Evolutionary conservation across 2,329 filamentous ascomycete species (phyloP).

Genomic region (Seiridium unicorne): DNA sequence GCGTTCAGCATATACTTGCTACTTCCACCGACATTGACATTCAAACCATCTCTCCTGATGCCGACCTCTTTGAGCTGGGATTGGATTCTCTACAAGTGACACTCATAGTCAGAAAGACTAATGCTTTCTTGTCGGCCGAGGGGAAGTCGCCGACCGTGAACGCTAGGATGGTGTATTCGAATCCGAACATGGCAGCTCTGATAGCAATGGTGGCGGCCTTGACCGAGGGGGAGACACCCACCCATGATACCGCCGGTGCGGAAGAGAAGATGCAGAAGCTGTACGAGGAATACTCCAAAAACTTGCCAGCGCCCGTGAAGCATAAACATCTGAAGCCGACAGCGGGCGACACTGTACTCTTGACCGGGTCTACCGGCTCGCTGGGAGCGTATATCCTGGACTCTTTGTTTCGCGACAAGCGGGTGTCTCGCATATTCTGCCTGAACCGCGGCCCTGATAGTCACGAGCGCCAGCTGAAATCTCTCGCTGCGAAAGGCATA

Average conservation of each 20-base stretch:
- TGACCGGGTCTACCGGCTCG: slow-evolving; percentile 21
- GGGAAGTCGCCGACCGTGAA: slow-evolving; percentile 7
- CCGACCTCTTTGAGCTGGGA: slow-evolving; percentile 17
- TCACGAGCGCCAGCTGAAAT: neutral
- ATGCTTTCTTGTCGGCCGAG: slow-evolving; percentile 5
- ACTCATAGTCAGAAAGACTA: slow-evolving; percentile 10
- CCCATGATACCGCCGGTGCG: neutral
- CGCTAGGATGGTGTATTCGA: slow-evolving; percentile 11
- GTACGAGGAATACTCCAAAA: slow-evolving; percentile 7
- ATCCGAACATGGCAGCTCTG: slow-evolving; percentile 14
- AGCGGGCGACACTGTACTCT: slow-evolving; percentile 11
- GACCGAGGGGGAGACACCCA: neutral
- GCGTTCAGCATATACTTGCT: slow-evolving; percentile 11
- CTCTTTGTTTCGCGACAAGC: slow-evolving; percentile 8
- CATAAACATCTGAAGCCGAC: neutral
- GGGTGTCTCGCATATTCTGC: slow-evolving; percentile 15
- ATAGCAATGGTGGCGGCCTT: slow-evolving; percentile 8
- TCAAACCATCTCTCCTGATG: slow-evolving; percentile 1
- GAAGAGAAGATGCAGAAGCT: slow-evolving; percentile 11
- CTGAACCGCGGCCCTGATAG: slow-evolving; percentile 9
- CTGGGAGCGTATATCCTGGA: slow-evolving; percentile 20
- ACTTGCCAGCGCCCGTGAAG: slow-evolving; percentile 12
- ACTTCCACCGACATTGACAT: slow-evolving; percentile 12
- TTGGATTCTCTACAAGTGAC: slow-evolving; percentile 19
- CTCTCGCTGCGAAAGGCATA: neutral